Conservation (phyloP, 768 basidiomycete species). For the Suillus lakei region DNA sequence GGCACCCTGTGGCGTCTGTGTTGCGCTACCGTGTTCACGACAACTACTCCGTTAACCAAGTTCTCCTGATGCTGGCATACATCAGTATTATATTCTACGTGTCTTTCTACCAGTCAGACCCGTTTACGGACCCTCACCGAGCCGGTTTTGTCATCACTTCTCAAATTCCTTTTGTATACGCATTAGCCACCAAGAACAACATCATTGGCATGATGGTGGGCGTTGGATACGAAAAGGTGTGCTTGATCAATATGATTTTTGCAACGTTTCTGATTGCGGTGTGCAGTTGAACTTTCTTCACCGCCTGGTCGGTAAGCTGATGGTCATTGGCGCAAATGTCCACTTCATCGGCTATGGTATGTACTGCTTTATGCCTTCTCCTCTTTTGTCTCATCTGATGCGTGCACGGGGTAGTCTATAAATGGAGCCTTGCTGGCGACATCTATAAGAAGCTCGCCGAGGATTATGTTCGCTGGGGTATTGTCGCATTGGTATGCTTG, state of each 20-base stretch:
- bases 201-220: conserved; percentile 44
- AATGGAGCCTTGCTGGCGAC: conserved; percentile 29
- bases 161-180: conserved; percentile 49
- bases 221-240: conserved; percentile 53
- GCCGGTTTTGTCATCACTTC: conserved; percentile 44
- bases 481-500: conserved; percentile 40
- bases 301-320: conserved; percentile 51
- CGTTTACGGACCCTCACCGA: conserved; percentile 39
- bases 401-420: conserved; percentile 26
- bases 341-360: conserved; percentile 48
- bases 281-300: conserved; percentile 57
- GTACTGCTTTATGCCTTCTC: conserved; percentile 13
- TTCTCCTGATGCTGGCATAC: conserved; percentile 42
- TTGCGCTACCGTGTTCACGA: conserved; percentile 39
- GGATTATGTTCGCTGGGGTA: conserved; percentile 31
- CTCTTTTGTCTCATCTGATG: neutral
- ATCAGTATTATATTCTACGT: conserved; percentile 39
- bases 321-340: conserved; percentile 45
- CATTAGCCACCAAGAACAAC: conserved; percentile 56
- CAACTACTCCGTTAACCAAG: conserved; percentile 44
- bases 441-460: conserved; percentile 18
- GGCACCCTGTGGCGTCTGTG: conserved; percentile 37
- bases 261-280: neutral
- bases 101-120: conserved; percentile 38
- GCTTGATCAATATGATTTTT: conserved; percentile 8